phyloP scores from a whole-genome alignment of 2,329 filamentous ascomycete species.

The Pseudogymnoascus sp. region DNA sequence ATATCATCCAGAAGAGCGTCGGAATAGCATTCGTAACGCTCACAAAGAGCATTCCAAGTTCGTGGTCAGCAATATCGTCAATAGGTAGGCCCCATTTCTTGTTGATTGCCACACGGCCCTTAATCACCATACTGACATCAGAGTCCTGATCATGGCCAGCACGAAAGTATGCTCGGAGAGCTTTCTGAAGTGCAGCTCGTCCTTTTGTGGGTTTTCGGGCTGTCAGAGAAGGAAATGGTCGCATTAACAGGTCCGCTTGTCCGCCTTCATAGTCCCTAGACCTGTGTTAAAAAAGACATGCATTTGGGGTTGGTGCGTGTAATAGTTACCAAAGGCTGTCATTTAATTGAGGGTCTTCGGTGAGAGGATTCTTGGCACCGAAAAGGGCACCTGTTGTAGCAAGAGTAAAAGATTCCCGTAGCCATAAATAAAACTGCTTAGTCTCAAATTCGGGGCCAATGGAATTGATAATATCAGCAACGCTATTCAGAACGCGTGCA shows the following conservation, averaged over 20 bases:
- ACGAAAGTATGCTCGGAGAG: conserved; percentile 28
- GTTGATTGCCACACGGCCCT: conserved; percentile 24
- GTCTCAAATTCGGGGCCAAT: conserved; percentile 23
- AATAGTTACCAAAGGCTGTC: conserved; percentile 32
- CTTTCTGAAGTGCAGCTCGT: conserved; percentile 32
- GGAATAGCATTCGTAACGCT: conserved; percentile 31
- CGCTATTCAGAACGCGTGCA: conserved; percentile 27
- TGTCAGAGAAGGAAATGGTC: conserved; percentile 25
- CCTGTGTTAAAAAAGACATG: conserved; percentile 5
- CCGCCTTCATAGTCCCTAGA: conserved; percentile 26
- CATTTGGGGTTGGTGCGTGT: background rate
- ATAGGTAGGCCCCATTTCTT: conserved; percentile 25
- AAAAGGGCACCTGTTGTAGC: conserved; percentile 35
- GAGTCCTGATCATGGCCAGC: conserved; percentile 22
- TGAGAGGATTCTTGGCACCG: conserved; percentile 36
- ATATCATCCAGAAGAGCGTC: conserved; percentile 31
- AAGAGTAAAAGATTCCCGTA: conserved; percentile 31
- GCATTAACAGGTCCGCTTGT: conserved; percentile 25
- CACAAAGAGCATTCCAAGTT: conserved; percentile 25
- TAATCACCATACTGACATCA: conserved; percentile 23
- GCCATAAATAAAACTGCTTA: conserved; percentile 33
- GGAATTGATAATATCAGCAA: conserved; percentile 26
- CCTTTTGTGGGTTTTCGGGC: conserved; percentile 26
- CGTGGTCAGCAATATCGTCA: conserved; percentile 25
- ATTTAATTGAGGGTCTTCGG: conserved; percentile 27